Evolutionary conservation across 2,329 filamentous ascomycete genomes (phyloP).

Genomic region (Stagonosporopsis cucurbitacearum): DNA sequence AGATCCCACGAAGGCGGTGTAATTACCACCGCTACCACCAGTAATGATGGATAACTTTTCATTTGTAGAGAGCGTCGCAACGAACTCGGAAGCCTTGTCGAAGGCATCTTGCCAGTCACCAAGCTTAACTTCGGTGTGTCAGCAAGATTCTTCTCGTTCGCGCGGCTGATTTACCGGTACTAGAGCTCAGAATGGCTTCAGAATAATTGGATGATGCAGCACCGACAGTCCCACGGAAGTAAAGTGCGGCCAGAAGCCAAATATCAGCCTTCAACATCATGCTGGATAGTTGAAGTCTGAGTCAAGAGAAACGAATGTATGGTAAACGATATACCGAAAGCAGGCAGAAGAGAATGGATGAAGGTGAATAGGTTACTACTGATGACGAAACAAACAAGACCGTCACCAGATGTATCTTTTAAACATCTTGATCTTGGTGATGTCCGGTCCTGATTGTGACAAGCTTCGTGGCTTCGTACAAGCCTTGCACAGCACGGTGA

Average conservation of each 20-base stretch:
- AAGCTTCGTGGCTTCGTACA: slow-evolving; percentile 13
- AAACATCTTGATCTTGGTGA: not conserved
- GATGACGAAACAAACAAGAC: not conserved
- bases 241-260: slow-evolving; percentile 14
- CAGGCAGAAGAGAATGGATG: slow-evolving; percentile 3
- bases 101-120: slow-evolving; percentile 29
- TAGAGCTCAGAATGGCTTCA: slow-evolving; percentile 13
- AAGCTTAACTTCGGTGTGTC: slow-evolving; percentile 8
- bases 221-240: slow-evolving; percentile 11
- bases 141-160: not conserved
- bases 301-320: not conserved
- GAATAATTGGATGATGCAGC: slow-evolving; percentile 15
- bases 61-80: slow-evolving; percentile 45
- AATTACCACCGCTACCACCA: slow-evolving; percentile 22
- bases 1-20: slow-evolving; percentile 10
- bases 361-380: not conserved
- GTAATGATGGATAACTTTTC: slow-evolving; percentile 50
- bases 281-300: not conserved
- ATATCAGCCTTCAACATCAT: slow-evolving; percentile 10
- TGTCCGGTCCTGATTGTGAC: slow-evolving; percentile 1
- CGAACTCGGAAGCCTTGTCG: slow-evolving; percentile 44
- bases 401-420: not conserved
- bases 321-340: not conserved
- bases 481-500: slow-evolving; percentile 5
- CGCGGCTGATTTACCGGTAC: slow-evolving; percentile 2